Base-by-base conservation (phyloP, 148 eudicot genomes). In the Arctostaphylos glauca region DNA sequence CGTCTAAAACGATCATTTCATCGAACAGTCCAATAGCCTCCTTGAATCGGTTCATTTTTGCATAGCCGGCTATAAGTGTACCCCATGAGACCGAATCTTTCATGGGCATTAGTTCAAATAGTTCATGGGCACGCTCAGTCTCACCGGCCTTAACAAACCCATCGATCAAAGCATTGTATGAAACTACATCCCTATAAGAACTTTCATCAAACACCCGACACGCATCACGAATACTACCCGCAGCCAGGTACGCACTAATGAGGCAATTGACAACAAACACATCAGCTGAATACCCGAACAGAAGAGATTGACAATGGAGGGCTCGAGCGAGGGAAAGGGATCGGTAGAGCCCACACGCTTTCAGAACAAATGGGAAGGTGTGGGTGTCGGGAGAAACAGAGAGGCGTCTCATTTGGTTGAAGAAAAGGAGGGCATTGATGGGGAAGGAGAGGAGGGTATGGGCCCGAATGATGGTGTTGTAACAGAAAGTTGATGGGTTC, bases 81-180 rank as follows among this genome's bases (percentile, higher is more conserved):
- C 94, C 95, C 97, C 95, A 92, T 6, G 98, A 93, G 78, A 89
- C 94, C 0, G 85, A 81, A 87, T 95, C 98, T 81, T 89, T 92
- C n/a, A 70, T 47, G 58, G 80, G 79, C 97, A 93, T 93, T 82
- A 83, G 70, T 64, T 93, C 93, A 83, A 95, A 95, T 76, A 95
- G 54, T 13, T 84, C 83, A 71, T 89, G 88, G 0, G 94, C 98
- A 77, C 55, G 80, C 38, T 62, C 82, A 46, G 79, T 85, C 76
- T 93, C 90, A 6, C 97, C 97, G 38, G 77, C 87, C 84, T 92
- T 93, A 2, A 93, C 92, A 78, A 87, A 91, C 85, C 93, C 98
- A 86, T 92, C 90, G 78, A 93, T 84, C 91, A 95, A 86, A 14
- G 88, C 81, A 79, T 95, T 95, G 85, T 90, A 89, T 25, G 93